Conservation (phyloP, 2,329 filamentous ascomycete genomes). For the Monilinia polystroma region DNA sequence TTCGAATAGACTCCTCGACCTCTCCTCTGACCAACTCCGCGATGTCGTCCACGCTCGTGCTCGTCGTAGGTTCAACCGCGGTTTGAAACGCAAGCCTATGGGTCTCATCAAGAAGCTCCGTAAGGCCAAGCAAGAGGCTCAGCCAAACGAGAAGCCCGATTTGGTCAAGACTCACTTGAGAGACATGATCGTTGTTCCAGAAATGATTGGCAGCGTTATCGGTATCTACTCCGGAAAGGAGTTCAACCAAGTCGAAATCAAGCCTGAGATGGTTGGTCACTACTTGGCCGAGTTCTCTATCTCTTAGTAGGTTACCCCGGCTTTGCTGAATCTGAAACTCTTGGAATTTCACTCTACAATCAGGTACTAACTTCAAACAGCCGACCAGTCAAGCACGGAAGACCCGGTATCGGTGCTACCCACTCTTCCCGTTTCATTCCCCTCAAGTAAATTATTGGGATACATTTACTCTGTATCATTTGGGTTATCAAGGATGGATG, state of each 20-base stretch:
- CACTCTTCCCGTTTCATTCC: slow-evolving; percentile 99
- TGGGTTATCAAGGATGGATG: slow-evolving; percentile 25
- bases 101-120: slow-evolving; percentile 99
- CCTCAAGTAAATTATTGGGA: slow-evolving; percentile 74
- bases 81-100: slow-evolving; percentile 99
- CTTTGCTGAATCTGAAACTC: not conserved
- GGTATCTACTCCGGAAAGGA: slow-evolving; percentile 99
- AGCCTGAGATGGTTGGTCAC: slow-evolving; percentile 99
- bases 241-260: slow-evolving; percentile 99
- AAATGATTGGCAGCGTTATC: slow-evolving; percentile 99
- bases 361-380: slow-evolving; percentile 48
- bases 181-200: slow-evolving; percentile 99
- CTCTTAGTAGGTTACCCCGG: slow-evolving; percentile 77
- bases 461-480: slow-evolving; percentile 29
- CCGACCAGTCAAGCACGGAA: slow-evolving; percentile 99
- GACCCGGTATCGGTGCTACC: slow-evolving; percentile 99
- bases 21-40: slow-evolving; percentile 96
- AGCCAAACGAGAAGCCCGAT: slow-evolving; percentile 99
- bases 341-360: not conserved
- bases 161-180: slow-evolving; percentile 99
- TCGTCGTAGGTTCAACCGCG: slow-evolving; percentile 98
- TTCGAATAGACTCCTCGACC: slow-evolving; percentile 83
- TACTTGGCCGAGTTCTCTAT: slow-evolving; percentile 99
- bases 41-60: slow-evolving; percentile 99
- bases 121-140: slow-evolving; percentile 98